These are phyloP conservation scores for Trichosporon sp. DNA, from an alignment of 1,284 basidiomycete species.

Conservation along the genomic window DNA sequence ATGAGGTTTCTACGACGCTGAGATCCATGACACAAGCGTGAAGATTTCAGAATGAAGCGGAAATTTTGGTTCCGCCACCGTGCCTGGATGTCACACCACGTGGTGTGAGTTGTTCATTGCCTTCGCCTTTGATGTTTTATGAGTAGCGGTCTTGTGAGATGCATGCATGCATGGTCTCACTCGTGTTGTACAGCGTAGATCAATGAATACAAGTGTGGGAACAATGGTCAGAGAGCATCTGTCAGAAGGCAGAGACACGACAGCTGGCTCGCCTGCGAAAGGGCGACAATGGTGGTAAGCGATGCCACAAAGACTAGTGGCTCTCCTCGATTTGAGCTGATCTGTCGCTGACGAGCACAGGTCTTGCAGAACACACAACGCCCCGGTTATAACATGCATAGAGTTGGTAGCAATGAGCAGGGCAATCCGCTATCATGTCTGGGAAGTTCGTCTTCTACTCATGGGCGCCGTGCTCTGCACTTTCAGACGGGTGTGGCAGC, in stretches of 20 bases:
- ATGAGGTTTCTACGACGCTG: neutral
- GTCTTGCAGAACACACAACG: too few relatives aligned
- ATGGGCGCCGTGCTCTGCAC: neutral
- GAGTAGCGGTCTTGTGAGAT: neutral
- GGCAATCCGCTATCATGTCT: neutral
- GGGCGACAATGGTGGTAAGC: too few relatives aligned
- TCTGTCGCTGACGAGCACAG: too few relatives aligned
- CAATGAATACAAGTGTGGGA: too few relatives aligned
- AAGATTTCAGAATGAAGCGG: constrained; percentile 8
- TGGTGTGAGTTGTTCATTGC: too few relatives aligned
- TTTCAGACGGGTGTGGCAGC: neutral
- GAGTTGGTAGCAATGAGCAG: neutral
- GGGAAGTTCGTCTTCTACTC: neutral
- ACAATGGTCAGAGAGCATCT: too few relatives aligned
- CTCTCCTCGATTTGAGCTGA: too few relatives aligned
- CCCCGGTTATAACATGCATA: neutral
- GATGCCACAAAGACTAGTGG: too few relatives aligned
- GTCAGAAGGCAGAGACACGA: too few relatives aligned
- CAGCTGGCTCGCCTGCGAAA: too few relatives aligned
- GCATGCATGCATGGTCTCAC: neutral
- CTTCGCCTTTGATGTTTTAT: too few relatives aligned
- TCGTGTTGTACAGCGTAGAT: too few relatives aligned
- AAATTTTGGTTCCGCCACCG: constrained; percentile 10
- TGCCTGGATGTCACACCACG: neutral
- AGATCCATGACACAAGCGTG: constrained; percentile 1